Percentiles rank a stretch among this genome's conserved stretches.
Conservation (phyloP, 2,329 filamentous ascomycete species). For the Penicillium sp. region DNA sequence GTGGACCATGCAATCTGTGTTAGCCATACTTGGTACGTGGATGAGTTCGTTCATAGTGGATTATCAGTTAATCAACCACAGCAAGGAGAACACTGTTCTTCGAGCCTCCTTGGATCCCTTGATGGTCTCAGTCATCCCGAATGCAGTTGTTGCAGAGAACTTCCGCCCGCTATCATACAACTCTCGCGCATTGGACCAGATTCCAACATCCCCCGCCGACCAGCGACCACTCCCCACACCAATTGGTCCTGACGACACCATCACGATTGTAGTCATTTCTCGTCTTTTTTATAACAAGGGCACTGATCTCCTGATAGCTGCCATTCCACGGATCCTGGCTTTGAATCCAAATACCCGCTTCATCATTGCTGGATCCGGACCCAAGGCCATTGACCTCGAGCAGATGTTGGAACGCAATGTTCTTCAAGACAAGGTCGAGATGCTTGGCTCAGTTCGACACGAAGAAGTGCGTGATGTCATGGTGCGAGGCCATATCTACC, state of each 20-base stretch:
- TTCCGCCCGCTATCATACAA: conserved; percentile 71
- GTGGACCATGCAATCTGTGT: conserved; percentile 99
- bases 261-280: conserved; percentile 96
- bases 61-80: conserved; percentile 38
- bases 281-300: conserved; percentile 99
- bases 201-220: conserved; percentile 28
- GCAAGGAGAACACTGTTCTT: conserved; percentile 97
- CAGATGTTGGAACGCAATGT: conserved; percentile 98
- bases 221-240: conserved; percentile 62
- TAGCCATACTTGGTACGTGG: conserved; percentile 85
- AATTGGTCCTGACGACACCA: conserved; percentile 78
- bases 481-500: conserved; percentile 93
- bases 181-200: conserved; percentile 38
- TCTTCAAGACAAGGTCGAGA: conserved; percentile 87
- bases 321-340: conserved; percentile 88
- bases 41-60: background rate
- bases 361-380: conserved; percentile 92
- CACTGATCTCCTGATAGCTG: conserved; percentile 93
- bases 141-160: conserved; percentile 95
- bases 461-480: conserved; percentile 98
- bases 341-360: conserved; percentile 92
- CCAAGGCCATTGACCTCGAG: conserved; percentile 95
- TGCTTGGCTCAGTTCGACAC: conserved; percentile 88
- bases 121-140: conserved; percentile 97
- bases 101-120: conserved; percentile 91